phyloP scores from a whole-genome alignment of 2,329 filamentous ascomycete genomes.

The Tolypocladium ophioglossoides region DNA sequence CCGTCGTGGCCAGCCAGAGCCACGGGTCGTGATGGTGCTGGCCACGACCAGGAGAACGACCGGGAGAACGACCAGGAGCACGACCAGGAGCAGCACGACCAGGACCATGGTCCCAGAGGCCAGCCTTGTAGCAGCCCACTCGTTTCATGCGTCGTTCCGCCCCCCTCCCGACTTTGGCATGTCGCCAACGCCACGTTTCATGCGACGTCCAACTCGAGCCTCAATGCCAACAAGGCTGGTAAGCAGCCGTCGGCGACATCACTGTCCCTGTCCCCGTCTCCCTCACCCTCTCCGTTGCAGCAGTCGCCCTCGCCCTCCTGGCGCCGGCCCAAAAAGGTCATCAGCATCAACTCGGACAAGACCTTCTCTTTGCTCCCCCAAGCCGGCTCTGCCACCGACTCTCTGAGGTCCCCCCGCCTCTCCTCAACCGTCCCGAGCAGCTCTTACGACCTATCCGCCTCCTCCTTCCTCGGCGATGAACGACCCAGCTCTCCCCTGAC shows the following conservation, averaged over 20 bases:
- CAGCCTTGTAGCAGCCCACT: neutral
- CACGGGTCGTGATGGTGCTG: neutral
- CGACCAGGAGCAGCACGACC: neutral
- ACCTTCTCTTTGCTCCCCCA: constrained; percentile 43
- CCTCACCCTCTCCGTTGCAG: constrained; percentile 1
- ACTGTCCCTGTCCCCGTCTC: constrained; percentile 4
- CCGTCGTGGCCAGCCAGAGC: neutral
- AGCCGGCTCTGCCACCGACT: constrained; percentile 16
- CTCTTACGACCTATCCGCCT: constrained; percentile 38
- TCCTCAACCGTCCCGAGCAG: constrained; percentile 34
- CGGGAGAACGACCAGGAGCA: neutral
- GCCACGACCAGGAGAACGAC: neutral
- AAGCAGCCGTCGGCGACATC: neutral
- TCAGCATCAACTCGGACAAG: constrained; percentile 45
- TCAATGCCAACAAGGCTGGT: neutral
- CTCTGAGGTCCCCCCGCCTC: constrained; percentile 27
- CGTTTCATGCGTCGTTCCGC: neutral
- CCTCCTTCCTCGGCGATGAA: constrained; percentile 36
- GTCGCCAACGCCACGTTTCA: neutral
- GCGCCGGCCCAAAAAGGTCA: constrained; percentile 22
- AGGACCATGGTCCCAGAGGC: neutral
- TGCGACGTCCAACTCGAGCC: neutral
- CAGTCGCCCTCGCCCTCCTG: constrained; percentile 14
- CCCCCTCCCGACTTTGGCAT: neutral
- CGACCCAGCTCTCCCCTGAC: constrained; percentile 38